Base-by-base conservation (phyloP, 176 grass and related monocot species). In the Triticum urartu region DNA sequence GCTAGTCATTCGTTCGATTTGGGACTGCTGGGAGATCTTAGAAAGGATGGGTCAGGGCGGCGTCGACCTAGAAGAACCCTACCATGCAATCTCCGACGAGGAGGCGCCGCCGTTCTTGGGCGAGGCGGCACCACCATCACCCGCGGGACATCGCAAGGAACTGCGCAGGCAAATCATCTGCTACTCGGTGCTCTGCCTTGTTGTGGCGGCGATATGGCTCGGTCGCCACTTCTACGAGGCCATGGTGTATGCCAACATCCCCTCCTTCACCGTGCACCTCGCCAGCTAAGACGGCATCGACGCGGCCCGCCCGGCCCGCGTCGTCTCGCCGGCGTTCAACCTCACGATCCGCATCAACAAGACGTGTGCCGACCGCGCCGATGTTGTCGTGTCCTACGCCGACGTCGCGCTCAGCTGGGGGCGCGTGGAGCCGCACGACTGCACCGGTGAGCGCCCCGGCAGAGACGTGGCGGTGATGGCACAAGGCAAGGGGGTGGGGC, bases 241-340 rank as follows among this genome's bases (percentile, higher is more conserved):
- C 43, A 7, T 75, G 43, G 5, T 9, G 72, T 14, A 5, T 4
- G 20, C 20, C 36, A 72, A 75, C 72, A 25, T 50, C 5, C n/a
- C 42, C 22, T 13, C 72, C 3, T 17, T 75, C 45, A 24, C 79
- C 70, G 43, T 82, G 15, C 15, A 48, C n/a, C 14, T 82, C 79
- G 35, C 11, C 42, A 22, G 70, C 70, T 42, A 76, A 32, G 60
- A 66, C 1, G 69, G 85, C 21, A 26, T 87, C 79, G 60, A 87
- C 79, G 10, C 5, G 15, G 32, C 32, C 15, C 30, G 43, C 47
- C 40, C 86, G 8, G 72, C 6, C 40, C 58, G 40, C 56, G 3
- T 65, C 28, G 78, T 87, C 59, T 87, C 78, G 42, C 79, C 69
- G 43, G 9, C 60, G 71, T 87, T 87, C 86, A 82, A 65, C 43